These are phyloP conservation scores for Citrus reticulata DNA, from an alignment of 345 rosid genomes.

Conservation along the genomic window DNA sequence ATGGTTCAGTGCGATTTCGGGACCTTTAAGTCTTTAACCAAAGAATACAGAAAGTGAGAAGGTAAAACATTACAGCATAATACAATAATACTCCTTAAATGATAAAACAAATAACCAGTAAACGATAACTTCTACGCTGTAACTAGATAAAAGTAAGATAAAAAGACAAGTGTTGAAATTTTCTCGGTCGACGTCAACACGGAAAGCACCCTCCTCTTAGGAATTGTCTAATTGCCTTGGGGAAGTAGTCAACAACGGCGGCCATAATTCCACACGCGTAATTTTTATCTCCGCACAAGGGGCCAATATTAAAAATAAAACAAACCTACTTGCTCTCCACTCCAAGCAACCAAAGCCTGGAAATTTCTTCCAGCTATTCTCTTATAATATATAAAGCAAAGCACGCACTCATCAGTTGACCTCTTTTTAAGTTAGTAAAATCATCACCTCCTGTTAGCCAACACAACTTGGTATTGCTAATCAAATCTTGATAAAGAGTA, in stretches of 20 bases:
- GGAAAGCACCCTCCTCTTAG: neutral
- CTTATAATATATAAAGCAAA: neutral
- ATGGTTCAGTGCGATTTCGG: too few species aligned
- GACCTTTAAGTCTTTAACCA: too few species aligned
- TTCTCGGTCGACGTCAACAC: too few species aligned
- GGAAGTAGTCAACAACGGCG: neutral
- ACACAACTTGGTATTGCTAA: neutral
- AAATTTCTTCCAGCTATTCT: neutral
- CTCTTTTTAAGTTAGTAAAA: neutral
- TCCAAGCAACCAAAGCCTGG: constrained; percentile 1
- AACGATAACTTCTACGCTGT: too few species aligned
- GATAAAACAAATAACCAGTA: too few species aligned
- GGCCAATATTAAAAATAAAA: neutral
- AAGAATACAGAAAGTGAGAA: too few species aligned
- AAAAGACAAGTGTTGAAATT: too few species aligned
- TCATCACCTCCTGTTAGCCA: neutral
- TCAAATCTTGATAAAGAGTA: neutral
- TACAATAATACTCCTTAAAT: too few species aligned
- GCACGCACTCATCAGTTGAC: neutral
- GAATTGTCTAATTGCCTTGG: neutral
- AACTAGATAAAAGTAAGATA: too few species aligned
- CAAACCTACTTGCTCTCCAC: constrained; percentile 10
- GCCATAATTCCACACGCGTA: neutral
- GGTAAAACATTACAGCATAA: too few species aligned
- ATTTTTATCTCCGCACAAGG: neutral